Conservation (phyloP, 2,329 filamentous ascomycete genomes). For the Onygena corvina region DNA sequence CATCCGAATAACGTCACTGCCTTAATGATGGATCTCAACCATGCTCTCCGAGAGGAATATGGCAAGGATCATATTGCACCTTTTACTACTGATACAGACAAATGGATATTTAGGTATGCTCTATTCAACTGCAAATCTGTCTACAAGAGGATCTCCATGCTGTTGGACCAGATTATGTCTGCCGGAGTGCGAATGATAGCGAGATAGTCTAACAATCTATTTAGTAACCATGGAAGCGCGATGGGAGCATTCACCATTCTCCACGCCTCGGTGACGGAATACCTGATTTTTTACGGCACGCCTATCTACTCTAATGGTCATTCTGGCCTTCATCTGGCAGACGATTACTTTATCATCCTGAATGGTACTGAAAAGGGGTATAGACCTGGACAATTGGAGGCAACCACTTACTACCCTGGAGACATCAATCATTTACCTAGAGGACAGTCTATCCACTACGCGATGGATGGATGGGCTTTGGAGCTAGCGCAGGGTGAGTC, state of each 20-base stretch:
- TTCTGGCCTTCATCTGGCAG: constrained; percentile 74
- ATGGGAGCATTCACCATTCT: constrained; percentile 67
- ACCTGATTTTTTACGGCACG: constrained; percentile 74
- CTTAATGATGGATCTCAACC: constrained; percentile 13
- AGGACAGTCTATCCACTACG: constrained; percentile 69
- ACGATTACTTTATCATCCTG: constrained; percentile 92
- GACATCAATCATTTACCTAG: constrained; percentile 59
- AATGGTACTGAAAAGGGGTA: constrained; percentile 66
- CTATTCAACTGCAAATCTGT: not conserved
- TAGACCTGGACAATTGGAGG: constrained; percentile 52
- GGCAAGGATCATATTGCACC: constrained; percentile 11
- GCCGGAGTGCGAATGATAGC: not conserved
- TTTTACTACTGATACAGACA: constrained; percentile 40
- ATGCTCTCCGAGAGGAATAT: constrained; percentile 11
- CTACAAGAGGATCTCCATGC: not conserved
- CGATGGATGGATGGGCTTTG: constrained; percentile 70
- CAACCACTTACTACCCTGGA: constrained; percentile 59
- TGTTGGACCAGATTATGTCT: not conserved
- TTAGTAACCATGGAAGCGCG: constrained; percentile 10
- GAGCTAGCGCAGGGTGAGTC: constrained; percentile 53
- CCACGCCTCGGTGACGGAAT: constrained; percentile 75
- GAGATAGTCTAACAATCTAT: not conserved
- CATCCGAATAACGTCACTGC: constrained; percentile 25
- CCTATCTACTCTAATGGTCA: constrained; percentile 78
- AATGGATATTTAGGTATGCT: constrained; percentile 60